Conservation (phyloP, 2,329 filamentous ascomycete genomes). For the Venturia nashicola region DNA sequence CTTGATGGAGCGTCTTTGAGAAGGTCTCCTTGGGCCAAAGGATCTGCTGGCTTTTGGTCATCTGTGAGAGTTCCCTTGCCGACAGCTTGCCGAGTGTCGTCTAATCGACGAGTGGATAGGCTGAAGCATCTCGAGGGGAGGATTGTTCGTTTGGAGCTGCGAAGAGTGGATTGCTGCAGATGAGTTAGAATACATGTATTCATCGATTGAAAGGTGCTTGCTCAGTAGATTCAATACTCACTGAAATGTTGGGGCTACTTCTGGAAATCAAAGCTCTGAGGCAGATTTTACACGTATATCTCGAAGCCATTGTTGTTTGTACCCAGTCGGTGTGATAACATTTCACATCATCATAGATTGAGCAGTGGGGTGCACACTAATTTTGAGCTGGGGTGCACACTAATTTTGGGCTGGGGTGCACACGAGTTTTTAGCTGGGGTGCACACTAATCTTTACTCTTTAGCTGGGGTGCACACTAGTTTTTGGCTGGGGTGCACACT, state of each 20-base stretch:
- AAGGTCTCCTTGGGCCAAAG: constrained; percentile 4
- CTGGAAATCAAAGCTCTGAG: constrained; percentile 16
- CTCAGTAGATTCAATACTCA: not conserved
- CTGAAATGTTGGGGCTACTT: not conserved
- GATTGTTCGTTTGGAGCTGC: not conserved
- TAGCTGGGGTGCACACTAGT: too few relatives aligned
- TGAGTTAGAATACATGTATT: not conserved
- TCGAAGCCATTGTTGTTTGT: constrained; percentile 21
- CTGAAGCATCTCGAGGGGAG: not conserved
- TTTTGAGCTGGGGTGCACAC: too few relatives aligned
- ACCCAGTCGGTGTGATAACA: not conserved
- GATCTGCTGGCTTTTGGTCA: not conserved
- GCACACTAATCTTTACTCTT: too few relatives aligned
- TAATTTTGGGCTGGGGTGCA: too few relatives aligned
- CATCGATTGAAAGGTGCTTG: not conserved
- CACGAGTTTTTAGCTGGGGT: too few relatives aligned
- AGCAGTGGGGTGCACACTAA: too few relatives aligned
- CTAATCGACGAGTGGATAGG: not conserved
- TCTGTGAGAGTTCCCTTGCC: not conserved
- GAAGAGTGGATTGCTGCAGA: not conserved
- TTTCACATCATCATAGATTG: not conserved
- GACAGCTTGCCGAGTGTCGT: not conserved
- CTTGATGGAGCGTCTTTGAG: not conserved
- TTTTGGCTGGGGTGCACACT: too few relatives aligned
- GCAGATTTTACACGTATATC: constrained; percentile 25